Conservation (phyloP, 768 basidiomycete species). For the Lentinus brumalis region DNA sequence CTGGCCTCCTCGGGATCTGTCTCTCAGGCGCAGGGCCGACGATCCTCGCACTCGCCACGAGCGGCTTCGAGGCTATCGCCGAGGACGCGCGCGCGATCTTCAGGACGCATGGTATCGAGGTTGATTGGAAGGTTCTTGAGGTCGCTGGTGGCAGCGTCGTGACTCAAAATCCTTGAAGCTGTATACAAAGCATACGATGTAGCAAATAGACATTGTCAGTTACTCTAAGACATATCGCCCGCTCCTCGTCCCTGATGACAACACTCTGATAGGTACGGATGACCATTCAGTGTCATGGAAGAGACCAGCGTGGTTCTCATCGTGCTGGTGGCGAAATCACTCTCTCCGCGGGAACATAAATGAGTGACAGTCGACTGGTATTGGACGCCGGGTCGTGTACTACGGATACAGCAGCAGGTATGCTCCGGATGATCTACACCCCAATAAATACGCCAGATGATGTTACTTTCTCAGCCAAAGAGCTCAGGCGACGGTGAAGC, state of each 20-base stretch:
- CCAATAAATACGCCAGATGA: slow-evolving; percentile 11
- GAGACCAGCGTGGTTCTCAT: too few relatives aligned
- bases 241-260: too few relatives aligned
- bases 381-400: neutral
- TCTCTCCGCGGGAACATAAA: too few relatives aligned
- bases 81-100: slow-evolving; percentile 80
- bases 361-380: neutral
- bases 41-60: slow-evolving; percentile 90
- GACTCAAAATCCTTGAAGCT: slow-evolving; percentile 8
- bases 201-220: too few relatives aligned
- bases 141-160: slow-evolving; percentile 53
- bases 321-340: too few relatives aligned
- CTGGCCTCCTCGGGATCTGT: slow-evolving; percentile 95
- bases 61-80: slow-evolving; percentile 82
- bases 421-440: slow-evolving; percentile 10
- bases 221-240: too few relatives aligned
- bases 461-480: neutral
- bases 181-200: neutral
- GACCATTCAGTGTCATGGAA: too few relatives aligned
- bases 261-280: too few relatives aligned
- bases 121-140: slow-evolving; percentile 88
- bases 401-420: slow-evolving; percentile 7
- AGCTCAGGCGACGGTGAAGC: slow-evolving; percentile 23
- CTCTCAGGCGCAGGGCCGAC: slow-evolving; percentile 98
- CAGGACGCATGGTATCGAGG: slow-evolving; percentile 66